Evolutionary conservation across 1,284 basidiomycete genomes (phyloP).

Genomic region (Termitomyces sp.): DNA sequence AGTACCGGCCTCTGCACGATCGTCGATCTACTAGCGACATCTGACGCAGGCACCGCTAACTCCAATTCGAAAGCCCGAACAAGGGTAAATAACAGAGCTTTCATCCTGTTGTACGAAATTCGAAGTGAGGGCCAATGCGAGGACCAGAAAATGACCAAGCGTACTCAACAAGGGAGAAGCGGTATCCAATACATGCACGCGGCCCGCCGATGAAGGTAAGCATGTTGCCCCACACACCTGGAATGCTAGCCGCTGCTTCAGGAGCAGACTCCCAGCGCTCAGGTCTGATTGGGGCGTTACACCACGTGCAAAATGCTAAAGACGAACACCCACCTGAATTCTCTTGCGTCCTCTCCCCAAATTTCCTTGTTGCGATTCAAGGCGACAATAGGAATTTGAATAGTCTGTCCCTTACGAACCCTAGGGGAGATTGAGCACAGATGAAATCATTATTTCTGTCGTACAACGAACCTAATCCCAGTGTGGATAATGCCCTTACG

Average conservation of each 20-base stretch:
- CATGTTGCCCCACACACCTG: constrained; percentile 54
- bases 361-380: constrained; percentile 43
- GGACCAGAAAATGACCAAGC: constrained; percentile 10
- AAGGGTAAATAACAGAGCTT: constrained; percentile 53
- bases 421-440: constrained; percentile 12
- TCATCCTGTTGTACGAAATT: constrained; percentile 36
- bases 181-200: constrained; percentile 62
- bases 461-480: constrained; percentile 37
- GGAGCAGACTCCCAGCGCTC: constrained; percentile 54
- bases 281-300: constrained; percentile 32
- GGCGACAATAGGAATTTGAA: constrained; percentile 44
- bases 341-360: constrained; percentile 52
- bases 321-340: constrained; percentile 20
- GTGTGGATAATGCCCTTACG: constrained; percentile 32
- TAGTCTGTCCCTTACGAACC: constrained; percentile 38
- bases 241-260: constrained; percentile 39
- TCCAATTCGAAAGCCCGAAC: constrained; percentile 53
- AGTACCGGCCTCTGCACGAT: constrained; percentile 39
- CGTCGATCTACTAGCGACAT: constrained; percentile 31
- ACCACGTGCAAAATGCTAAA: not conserved
- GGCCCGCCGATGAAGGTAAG: constrained; percentile 59
- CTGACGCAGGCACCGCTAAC: constrained; percentile 37
- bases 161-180: constrained; percentile 65
- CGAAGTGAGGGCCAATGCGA: not conserved
- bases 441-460: not conserved